phyloP scores from a whole-genome alignment of 768 basidiomycete species.

The Phanerodontia chrysosporium region DNA sequence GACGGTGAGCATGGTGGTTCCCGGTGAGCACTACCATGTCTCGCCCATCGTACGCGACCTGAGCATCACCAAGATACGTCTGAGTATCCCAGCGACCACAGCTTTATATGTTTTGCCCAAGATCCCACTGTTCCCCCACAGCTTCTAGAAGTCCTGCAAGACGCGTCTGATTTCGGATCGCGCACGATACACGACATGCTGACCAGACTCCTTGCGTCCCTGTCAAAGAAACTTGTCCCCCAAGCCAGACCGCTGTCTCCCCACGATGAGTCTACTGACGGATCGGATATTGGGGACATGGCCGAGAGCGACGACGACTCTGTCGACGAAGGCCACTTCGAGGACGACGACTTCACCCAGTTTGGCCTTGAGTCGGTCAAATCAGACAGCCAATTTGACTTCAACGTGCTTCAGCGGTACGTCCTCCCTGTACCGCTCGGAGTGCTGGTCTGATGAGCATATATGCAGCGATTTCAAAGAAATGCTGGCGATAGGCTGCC shows the following conservation, averaged over 20 bases:
- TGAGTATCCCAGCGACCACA: constrained; percentile 59
- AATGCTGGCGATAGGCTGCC: constrained; percentile 50
- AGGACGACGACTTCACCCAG: constrained; percentile 23
- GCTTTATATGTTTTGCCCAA: constrained; percentile 51
- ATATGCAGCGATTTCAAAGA: constrained; percentile 54
- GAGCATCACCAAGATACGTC: constrained; percentile 48
- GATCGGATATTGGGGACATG: constrained; percentile 3
- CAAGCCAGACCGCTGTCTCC: background rate
- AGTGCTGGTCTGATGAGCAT: background rate
- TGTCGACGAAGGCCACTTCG: constrained; percentile 34
- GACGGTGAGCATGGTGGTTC: constrained; percentile 41
- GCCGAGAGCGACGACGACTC: constrained; percentile 35
- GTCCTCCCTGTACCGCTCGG: background rate
- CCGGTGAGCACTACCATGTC: constrained; percentile 36
- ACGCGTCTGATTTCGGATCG: constrained; percentile 38
- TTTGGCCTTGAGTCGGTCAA: background rate
- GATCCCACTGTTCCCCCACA: constrained; percentile 36
- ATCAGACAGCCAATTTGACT: constrained; percentile 9
- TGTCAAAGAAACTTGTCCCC: constrained; percentile 22
- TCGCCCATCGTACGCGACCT: background rate
- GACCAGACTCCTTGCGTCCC: constrained; percentile 35
- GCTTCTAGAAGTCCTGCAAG: constrained; percentile 40
- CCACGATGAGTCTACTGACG: background rate
- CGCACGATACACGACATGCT: constrained; percentile 43
- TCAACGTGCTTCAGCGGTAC: constrained; percentile 19